phyloP scores from a whole-genome alignment of 805 yeast genomes.

The Candida verbasci region DNA sequence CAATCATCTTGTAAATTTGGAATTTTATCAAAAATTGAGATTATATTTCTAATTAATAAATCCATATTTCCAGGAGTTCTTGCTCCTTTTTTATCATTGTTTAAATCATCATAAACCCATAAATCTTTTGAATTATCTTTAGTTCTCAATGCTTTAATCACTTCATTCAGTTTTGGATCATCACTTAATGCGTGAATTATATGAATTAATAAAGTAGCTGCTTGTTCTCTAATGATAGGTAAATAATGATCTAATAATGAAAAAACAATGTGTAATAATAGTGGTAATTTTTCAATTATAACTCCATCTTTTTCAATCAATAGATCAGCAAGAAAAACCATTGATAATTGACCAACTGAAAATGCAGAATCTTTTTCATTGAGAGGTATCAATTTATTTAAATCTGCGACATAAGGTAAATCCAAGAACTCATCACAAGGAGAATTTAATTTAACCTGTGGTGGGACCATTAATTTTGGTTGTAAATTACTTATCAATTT shows the following conservation, averaged over 20 bases:
- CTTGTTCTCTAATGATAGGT: conserved; percentile 78
- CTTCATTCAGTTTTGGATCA: conserved; percentile 49
- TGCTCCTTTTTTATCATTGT: conserved; percentile 69
- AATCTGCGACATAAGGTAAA: conserved; percentile 75
- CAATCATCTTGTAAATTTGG: conserved; percentile 70
- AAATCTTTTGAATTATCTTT: conserved; percentile 42
- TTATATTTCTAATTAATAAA: conserved; percentile 55
- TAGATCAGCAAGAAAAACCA: conserved; percentile 80
- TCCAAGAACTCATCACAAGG: conserved; percentile 8
- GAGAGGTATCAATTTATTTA: conserved; percentile 51
- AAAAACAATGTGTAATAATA: conserved; percentile 73
- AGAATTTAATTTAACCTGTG: conserved; percentile 26
- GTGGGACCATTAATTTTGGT: conserved; percentile 89
- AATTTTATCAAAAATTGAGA: conserved; percentile 50
- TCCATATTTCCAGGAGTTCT: conserved; percentile 88
- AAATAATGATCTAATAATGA: conserved; percentile 86
- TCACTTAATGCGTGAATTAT: conserved; percentile 62
- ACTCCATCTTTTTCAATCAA: conserved; percentile 64
- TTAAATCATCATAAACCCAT: conserved; percentile 87
- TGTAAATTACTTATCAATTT: conserved; percentile 65
- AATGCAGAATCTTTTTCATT: conserved; percentile 69
- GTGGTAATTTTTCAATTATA: conserved; percentile 57
- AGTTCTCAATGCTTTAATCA: conserved; percentile 54
- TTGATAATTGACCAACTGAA: conserved; percentile 82
- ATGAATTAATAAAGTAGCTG: conserved; percentile 69